These are phyloP conservation scores for Fusarium redolens DNA, from an alignment of 2,329 filamentous ascomycete genomes.

Conservation along the genomic window DNA sequence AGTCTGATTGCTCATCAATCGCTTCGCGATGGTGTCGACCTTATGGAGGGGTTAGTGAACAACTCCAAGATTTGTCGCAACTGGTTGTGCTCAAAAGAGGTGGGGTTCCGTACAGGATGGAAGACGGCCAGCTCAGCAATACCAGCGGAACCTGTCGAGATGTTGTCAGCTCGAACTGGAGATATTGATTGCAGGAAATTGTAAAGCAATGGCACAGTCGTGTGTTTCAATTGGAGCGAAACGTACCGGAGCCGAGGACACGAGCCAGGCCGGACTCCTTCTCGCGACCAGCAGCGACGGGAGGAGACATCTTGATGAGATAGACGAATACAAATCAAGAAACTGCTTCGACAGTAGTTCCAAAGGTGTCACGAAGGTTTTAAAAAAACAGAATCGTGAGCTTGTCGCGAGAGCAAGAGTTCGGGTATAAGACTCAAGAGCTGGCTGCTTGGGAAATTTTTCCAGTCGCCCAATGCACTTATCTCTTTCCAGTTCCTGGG, in stretches of 20 bases:
- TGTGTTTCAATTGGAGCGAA: slow-evolving; percentile 18
- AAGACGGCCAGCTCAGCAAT: slow-evolving; percentile 94
- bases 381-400: slow-evolving; percentile 11
- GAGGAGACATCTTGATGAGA: slow-evolving; percentile 67
- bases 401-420: slow-evolving; percentile 26
- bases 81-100: slow-evolving; percentile 12
- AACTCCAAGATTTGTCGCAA: slow-evolving; percentile 9
- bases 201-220: background rate
- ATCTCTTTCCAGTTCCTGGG: slow-evolving; percentile 30
- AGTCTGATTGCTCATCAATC: slow-evolving; percentile 97
- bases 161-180: slow-evolving; percentile 35
- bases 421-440: slow-evolving; percentile 21
- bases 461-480: slow-evolving; percentile 33
- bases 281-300: slow-evolving; percentile 62
- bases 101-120: slow-evolving; percentile 74
- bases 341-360: slow-evolving; percentile 11
- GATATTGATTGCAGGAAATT: background rate
- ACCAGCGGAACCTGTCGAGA: slow-evolving; percentile 82
- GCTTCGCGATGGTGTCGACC: slow-evolving; percentile 98
- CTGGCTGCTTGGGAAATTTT: slow-evolving; percentile 42
- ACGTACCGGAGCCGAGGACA: slow-evolving; percentile 87
- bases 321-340: background rate
- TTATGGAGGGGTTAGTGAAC: slow-evolving; percentile 51
- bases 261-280: slow-evolving; percentile 91
- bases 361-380: slow-evolving; percentile 6